Evolutionary conservation across 164 flowering plant genomes (phyloP), one percentile per base, ranked within the genome.

Genomic region (Echeveria elegans): DNA sequence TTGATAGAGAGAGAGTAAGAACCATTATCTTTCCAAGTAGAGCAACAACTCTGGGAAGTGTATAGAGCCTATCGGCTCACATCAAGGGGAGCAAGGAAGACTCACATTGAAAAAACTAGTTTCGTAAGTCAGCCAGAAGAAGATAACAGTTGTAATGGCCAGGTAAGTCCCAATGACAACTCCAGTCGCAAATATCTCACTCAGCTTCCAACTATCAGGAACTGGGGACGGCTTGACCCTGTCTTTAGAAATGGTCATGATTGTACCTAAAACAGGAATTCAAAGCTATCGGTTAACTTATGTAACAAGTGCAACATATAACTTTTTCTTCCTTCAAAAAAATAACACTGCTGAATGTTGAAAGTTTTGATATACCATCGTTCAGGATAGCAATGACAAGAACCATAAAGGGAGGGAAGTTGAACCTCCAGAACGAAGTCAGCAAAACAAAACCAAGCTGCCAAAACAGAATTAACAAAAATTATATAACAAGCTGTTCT

Each of bases 171-270:
- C 91, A 53, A 86, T 71, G 63, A 83, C 77, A 56, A 82, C 50
- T 10, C 91, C 91, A 26, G 88, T 85, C 32, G 87, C 78, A 75
- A 86, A 86, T 32, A 84, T 86, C 69, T 86, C 91, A 59, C 70
- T 72, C 10, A 86, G 86, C 72, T 82, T 86, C 91, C 91, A 86
- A 68, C 86, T 79, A 70, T 85, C 88, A 19, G 91, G 88, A 32
- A 74, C 0, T 37, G 84, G 87, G 63, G 91, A 86, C n/a, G 91
- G 91, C 74, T 81, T 82, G 43, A 86, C 88, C 70, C 87, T 82
- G 69, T 86, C 88, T 77, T 85, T 86, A 56, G 88, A 86, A 65
- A 86, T 85, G 26, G 91, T 86, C 91, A 86, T 86, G 59, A 86
- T 86, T 4, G 88, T 86, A 65, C 88, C 90, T 86, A 72, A 74